These are phyloP conservation scores for Fusarium gaditjirri DNA, from an alignment of 2,329 filamentous ascomycete genomes.

Conservation along the genomic window DNA sequence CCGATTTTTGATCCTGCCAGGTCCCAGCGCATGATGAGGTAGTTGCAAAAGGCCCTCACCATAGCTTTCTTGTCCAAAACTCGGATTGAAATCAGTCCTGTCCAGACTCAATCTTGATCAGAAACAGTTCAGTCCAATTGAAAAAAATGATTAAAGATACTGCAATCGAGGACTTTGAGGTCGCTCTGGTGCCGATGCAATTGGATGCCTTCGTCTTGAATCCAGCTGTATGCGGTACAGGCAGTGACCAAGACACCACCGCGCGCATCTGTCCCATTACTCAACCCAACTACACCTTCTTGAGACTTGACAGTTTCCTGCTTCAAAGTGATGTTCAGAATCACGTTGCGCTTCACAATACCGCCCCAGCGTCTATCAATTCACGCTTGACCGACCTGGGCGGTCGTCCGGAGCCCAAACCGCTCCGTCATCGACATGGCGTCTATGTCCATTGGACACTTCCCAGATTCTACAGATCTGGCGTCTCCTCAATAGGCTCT, in stretches of 20 bases:
- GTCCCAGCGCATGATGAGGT: neutral
- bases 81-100: too few species aligned
- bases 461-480: conserved; percentile 51
- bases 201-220: conserved; percentile 49
- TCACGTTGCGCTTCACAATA: conserved; percentile 52
- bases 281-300: conserved; percentile 59
- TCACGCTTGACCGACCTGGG: conserved; percentile 52
- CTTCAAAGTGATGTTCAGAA: conserved; percentile 53
- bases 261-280: conserved; percentile 53
- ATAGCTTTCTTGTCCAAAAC: too few species aligned
- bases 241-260: conserved; percentile 29
- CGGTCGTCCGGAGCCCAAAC: neutral
- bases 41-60: neutral
- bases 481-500: conserved; percentile 17
- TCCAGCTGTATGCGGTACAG: conserved; percentile 39
- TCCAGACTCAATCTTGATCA: neutral
- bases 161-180: neutral
- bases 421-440: conserved; percentile 47
- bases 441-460: conserved; percentile 57
- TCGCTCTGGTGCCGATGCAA: conserved; percentile 45
- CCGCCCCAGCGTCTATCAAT: conserved; percentile 47
- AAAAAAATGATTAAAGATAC: neutral
- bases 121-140: fast-evolving
- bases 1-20: neutral
- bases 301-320: conserved; percentile 51